These are phyloP conservation scores for Entophlyctis helioformis DNA, from an alignment of 192 early-diverging fungal species.

Conservation along the genomic window DNA sequence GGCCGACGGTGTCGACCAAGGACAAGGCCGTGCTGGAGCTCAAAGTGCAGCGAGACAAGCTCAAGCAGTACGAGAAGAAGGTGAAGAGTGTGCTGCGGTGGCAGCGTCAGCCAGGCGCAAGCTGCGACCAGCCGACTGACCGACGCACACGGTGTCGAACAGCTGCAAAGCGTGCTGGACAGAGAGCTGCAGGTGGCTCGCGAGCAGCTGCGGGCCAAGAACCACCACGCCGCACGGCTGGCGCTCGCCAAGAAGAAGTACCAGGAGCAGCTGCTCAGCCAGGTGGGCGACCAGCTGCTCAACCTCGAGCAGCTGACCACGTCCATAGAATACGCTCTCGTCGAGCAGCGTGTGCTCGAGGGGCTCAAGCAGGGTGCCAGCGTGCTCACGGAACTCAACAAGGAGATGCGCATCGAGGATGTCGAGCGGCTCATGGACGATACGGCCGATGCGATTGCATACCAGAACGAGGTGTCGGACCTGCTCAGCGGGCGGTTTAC, in stretches of 20 bases:
- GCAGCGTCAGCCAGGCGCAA: not conserved
- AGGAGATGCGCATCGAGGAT: slow-evolving; percentile 79
- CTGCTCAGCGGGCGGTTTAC: slow-evolving; percentile 62
- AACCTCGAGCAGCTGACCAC: slow-evolving; percentile 80
- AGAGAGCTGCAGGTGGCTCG: slow-evolving; percentile 73
- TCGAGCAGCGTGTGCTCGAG: slow-evolving; percentile 81
- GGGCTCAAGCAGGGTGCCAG: slow-evolving; percentile 76
- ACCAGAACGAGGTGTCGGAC: slow-evolving; percentile 64
- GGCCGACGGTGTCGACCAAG: too few species aligned
- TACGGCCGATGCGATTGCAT: slow-evolving; percentile 83
- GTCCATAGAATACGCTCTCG: slow-evolving; percentile 83
- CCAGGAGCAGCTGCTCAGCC: slow-evolving; percentile 74
- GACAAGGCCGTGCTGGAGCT: slow-evolving; percentile 93
- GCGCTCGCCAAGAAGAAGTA: slow-evolving; percentile 95
- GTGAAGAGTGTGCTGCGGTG: slow-evolving; percentile 22
- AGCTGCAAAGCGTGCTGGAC: slow-evolving; percentile 72
- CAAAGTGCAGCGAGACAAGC: slow-evolving; percentile 88
- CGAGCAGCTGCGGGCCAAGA: slow-evolving; percentile 53
- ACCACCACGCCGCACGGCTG: slow-evolving; percentile 72
- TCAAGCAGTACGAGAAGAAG: slow-evolving; percentile 84
- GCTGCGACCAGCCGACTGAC: not conserved
- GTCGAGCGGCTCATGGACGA: slow-evolving; percentile 93
- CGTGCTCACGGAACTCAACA: slow-evolving; percentile 71
- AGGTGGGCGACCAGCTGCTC: slow-evolving; percentile 78
- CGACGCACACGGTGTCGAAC: not conserved